These are phyloP conservation scores for Chenopodium quinoa DNA, from an alignment of 148 eudicot species.

Conservation along the genomic window DNA sequence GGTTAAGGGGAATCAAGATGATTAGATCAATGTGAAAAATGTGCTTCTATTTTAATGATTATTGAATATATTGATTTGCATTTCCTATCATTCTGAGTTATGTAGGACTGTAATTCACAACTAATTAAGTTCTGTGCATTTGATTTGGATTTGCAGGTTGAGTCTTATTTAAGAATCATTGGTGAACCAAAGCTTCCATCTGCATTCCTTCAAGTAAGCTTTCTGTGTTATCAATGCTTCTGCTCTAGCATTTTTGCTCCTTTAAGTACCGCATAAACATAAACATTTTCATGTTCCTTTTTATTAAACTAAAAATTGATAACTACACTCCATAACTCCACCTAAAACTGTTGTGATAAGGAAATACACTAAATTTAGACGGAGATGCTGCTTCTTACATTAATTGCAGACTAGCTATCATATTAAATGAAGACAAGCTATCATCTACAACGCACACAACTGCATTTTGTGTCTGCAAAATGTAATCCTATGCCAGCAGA, in stretches of 20 bases:
- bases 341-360: too few relatives aligned
- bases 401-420: not conserved
- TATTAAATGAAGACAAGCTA: not conserved
- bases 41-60: not conserved
- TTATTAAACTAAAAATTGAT: too few relatives aligned
- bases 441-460: not conserved
- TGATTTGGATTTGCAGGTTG: constrained; percentile 59
- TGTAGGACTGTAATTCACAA: constrained; percentile 1
- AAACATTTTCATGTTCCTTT: too few relatives aligned
- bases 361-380: too few relatives aligned
- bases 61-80: not conserved
- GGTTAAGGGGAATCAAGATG: not conserved
- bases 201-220: constrained; percentile 79
- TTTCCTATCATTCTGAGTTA: not conserved
- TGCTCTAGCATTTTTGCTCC: not conserved
- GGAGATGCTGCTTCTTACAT: too few relatives aligned
- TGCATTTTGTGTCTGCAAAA: not conserved
- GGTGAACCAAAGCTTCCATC: constrained; percentile 97
- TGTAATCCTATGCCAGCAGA: not conserved
- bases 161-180: constrained; percentile 72
- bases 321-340: too few relatives aligned
- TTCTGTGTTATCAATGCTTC: constrained; percentile 3
- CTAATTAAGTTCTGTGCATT: not conserved
- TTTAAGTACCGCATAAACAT: too few relatives aligned
- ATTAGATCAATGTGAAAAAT: not conserved